Conservation (phyloP, 768 basidiomycete species). For the Rhodotorula taiwanensis region DNA sequence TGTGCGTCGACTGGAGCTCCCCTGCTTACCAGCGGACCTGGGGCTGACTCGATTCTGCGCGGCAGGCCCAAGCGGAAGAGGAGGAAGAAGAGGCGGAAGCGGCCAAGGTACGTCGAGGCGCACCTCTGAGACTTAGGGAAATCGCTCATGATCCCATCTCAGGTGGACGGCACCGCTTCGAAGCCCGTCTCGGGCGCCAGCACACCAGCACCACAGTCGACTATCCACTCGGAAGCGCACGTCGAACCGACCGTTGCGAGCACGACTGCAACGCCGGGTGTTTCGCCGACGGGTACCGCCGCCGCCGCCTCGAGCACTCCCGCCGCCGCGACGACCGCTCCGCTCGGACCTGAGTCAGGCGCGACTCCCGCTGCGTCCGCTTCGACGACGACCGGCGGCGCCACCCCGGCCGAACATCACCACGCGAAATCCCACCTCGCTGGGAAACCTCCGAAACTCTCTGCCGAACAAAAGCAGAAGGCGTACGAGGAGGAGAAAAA, state of each 20-base stretch:
- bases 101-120: slow-evolving; percentile 2
- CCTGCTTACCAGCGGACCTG: neutral
- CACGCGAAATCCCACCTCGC: slow-evolving; percentile 33
- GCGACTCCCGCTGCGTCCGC: too few relatives aligned
- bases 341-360: too few relatives aligned
- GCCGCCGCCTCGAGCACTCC: slow-evolving; percentile 50
- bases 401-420: slow-evolving; percentile 28
- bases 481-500: slow-evolving; percentile 74
- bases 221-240: slow-evolving; percentile 19
- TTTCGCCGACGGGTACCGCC: neutral
- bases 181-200: neutral
- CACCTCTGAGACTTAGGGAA: too few relatives aligned
- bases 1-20: neutral
- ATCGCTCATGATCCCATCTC: neutral
- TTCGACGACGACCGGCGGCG: too few relatives aligned
- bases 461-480: slow-evolving; percentile 73
- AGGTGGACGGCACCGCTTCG: neutral
- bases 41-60: neutral
- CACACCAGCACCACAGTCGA: neutral
- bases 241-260: slow-evolving; percentile 15
- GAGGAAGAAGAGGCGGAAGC: slow-evolving; percentile 66
- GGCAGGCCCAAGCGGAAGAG: slow-evolving; percentile 8
- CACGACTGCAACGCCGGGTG: too few relatives aligned
- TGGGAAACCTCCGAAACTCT: slow-evolving; percentile 46
- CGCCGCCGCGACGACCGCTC: neutral